These are phyloP conservation scores for Ustulina deusta DNA, from an alignment of 2,329 filamentous ascomycete species.

Conservation along the genomic window DNA sequence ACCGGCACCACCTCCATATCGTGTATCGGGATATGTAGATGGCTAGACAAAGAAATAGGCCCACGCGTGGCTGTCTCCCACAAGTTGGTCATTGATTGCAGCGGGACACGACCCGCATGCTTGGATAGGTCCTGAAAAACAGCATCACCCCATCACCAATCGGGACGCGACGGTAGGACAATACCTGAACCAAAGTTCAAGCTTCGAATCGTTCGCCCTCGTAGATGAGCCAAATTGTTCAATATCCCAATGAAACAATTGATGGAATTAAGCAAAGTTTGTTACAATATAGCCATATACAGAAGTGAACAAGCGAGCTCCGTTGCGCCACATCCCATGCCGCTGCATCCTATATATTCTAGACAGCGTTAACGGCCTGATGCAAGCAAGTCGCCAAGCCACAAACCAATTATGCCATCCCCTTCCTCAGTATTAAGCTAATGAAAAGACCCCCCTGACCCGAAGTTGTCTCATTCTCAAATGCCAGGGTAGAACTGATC, in stretches of 20 bases:
- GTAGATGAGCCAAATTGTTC: background rate
- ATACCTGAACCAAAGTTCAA: background rate
- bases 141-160: background rate
- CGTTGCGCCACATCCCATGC: conserved; percentile 34
- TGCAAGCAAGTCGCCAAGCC: conserved; percentile 11
- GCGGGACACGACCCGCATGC: background rate
- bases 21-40: conserved; percentile 13
- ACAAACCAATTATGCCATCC: conserved; percentile 10
- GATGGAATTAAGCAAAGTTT: conserved; percentile 34
- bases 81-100: background rate
- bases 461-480: conserved; percentile 49
- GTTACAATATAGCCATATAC: conserved; percentile 36
- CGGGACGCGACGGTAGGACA: background rate
- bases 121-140: background rate
- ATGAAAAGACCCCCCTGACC: conserved; percentile 2
- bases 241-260: conserved; percentile 1
- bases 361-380: conserved; percentile 22
- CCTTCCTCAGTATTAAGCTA: background rate
- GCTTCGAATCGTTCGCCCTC: background rate
- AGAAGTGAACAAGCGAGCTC: conserved; percentile 29
- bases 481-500: conserved; percentile 69
- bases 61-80: background rate
- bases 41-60: background rate
- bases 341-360: conserved; percentile 34
- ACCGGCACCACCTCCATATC: background rate